These are phyloP conservation scores for Ascoidea asiatica DNA, from an alignment of 805 yeast genomes.

Conservation along the genomic window DNA sequence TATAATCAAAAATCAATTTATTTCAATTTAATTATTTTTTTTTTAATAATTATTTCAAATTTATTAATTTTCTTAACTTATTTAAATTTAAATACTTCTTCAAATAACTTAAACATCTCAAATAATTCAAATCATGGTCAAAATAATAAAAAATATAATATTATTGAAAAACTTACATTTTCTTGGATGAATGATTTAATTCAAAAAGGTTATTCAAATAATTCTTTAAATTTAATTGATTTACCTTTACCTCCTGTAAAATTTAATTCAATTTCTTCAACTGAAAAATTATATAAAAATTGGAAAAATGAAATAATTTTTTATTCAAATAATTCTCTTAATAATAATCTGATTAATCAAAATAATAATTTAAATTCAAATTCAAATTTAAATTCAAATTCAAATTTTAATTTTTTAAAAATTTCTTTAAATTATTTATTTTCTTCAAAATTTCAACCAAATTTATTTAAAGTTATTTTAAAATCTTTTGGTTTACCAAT, in stretches of 20 bases:
- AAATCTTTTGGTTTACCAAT: conserved; percentile 24
- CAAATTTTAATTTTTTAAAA: too few relatives aligned
- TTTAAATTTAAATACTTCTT: too few relatives aligned
- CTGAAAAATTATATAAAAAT: conserved; percentile 16
- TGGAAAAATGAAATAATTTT: conserved; percentile 23
- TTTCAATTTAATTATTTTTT: too few relatives aligned
- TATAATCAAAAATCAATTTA: too few relatives aligned
- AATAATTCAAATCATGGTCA: too few relatives aligned
- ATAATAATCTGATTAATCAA: too few relatives aligned
- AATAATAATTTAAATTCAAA: not conserved
- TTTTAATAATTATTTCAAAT: too few relatives aligned
- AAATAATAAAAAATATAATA: too few relatives aligned
- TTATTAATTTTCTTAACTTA: too few relatives aligned
- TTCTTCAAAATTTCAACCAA: conserved; percentile 6
- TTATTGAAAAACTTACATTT: conserved; percentile 22
- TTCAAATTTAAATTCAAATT: conserved; percentile 17
- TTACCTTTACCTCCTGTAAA: conserved; percentile 28
- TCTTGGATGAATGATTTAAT: conserved; percentile 36
- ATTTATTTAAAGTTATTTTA: conserved; percentile 20
- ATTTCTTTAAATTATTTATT: too few relatives aligned
- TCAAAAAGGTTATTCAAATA: conserved; percentile 22
- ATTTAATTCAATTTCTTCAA: conserved; percentile 20
- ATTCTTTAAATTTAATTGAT: conserved; percentile 23
- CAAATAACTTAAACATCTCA: too few relatives aligned
- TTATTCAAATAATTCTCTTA: too few relatives aligned